Base-by-base conservation (phyloP, 148 eudicot species). In the Vaccinium myrtillus region DNA sequence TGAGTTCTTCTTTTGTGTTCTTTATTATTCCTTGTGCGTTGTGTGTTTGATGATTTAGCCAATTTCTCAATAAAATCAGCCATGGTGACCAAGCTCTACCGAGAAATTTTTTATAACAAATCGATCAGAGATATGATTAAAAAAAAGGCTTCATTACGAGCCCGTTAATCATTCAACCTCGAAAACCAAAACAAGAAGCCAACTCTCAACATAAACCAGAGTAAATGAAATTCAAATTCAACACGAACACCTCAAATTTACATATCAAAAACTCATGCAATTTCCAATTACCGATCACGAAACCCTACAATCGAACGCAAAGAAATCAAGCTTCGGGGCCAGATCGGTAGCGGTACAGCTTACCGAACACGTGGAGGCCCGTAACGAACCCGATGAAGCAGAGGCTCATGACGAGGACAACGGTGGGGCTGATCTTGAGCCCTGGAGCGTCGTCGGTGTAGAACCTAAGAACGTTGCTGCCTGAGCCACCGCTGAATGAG, bases 401-500 rank as follows among this genome's bases (percentile, higher is more conserved):
- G 51, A 93, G 88, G 83, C 95, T 93, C 90, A 91, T 86, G 21
- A 93, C 92, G 43, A 93, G 93, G n/a, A 93, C 95, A 10, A 89
- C 88, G 0, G 92, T 91, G 82, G 95, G 95, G 10, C 87, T 82
- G 89, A 93, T 88, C 90, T 90, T 93, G 39, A 93, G 86, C 11
- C 95, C 95, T 0, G 95, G 95, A 23, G 95, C 91, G 75, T 93
- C 96, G 77, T 93, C 96, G 1, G 96, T 93, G 87, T 93, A 93
- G 83, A 93, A 93, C 50, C 94, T 82, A 19, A 93, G 91, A 89
- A 93, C 90, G 87, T 91, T 93, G 69, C 88, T 71, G 2, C 85
- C 85, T 8, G 39, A 27, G 74, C 39, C 39, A 7, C 18, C 73
- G 7, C 74, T 39, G 39, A 69, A 69, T 2, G 32, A 23, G 73